A percentile compares a stretch with the other conserved stretches of the same genome.
phyloP scores from a whole-genome alignment of 768 basidiomycete genomes.

The Tubosaeta brunneosetosa region DNA sequence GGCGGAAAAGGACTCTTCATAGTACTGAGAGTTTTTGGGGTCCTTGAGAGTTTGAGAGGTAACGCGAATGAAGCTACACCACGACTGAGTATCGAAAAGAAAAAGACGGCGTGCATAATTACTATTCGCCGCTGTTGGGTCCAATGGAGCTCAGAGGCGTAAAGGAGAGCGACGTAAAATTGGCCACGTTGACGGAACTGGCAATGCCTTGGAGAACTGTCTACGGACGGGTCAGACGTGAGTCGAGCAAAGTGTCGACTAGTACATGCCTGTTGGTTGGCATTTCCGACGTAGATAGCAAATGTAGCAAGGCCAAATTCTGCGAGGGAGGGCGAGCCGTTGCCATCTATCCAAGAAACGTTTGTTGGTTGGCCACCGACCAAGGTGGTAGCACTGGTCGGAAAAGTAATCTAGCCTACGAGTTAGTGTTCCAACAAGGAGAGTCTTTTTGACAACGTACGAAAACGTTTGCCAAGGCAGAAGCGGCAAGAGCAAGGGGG shows the following conservation, averaged over 20 bases:
- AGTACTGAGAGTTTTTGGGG: constrained; percentile 46
- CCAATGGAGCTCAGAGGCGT: constrained; percentile 50
- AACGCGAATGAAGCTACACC: constrained; percentile 64
- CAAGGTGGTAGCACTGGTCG: constrained; percentile 43
- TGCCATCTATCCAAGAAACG: constrained; percentile 59
- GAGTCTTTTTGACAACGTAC: constrained; percentile 36
- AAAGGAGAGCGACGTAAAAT: constrained; percentile 42
- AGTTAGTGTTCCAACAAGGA: not conserved
- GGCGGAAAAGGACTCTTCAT: constrained; percentile 71
- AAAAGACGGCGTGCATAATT: not conserved
- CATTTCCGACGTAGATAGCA: constrained; percentile 62
- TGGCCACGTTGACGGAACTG: constrained; percentile 48
- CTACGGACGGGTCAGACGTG: constrained; percentile 27
- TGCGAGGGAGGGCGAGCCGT: constrained; percentile 41
- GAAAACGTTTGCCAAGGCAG: constrained; percentile 52
- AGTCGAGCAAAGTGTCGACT: not conserved
- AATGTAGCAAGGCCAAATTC: constrained; percentile 49
- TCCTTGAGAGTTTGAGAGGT: constrained; percentile 57
- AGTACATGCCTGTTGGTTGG: constrained; percentile 50
- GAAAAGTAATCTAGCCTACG: constrained; percentile 49
- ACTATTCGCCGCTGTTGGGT: constrained; percentile 55
- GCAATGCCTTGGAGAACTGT: constrained; percentile 53
- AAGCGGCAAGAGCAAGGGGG: constrained; percentile 47
- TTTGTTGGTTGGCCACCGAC: constrained; percentile 46
- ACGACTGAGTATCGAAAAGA: not conserved